Evolutionary conservation across 331 rosid species (phyloP).

Genomic region (Acacia concinna): DNA sequence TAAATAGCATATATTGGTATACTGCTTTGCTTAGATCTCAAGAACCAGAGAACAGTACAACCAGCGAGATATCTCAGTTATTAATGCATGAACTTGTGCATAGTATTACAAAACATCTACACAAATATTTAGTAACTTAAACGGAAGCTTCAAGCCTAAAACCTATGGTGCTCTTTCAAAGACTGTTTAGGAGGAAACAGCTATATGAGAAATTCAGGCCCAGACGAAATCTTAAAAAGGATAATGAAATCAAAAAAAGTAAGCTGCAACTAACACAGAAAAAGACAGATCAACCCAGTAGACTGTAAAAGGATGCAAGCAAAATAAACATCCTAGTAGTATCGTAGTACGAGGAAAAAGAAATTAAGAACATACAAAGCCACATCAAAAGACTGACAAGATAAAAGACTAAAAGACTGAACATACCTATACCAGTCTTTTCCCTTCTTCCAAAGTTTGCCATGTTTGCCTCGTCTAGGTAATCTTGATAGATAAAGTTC

Average conservation of each 20-base stretch:
- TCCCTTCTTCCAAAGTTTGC: slow-evolving; percentile 87
- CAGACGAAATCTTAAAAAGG: not conserved
- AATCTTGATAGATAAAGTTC: slow-evolving; percentile 82
- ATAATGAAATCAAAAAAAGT: not conserved
- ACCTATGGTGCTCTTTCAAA: slow-evolving; percentile 8
- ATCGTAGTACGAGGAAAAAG: not conserved
- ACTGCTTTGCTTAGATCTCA: not conserved
- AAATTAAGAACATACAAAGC: slow-evolving; percentile 5
- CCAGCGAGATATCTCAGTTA: not conserved
- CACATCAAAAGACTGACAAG: slow-evolving; percentile 7
- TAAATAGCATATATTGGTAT: not conserved
- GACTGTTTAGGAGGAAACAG: not conserved
- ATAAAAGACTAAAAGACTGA: slow-evolving; percentile 25
- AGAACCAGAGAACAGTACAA: not conserved
- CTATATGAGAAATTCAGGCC: not conserved
- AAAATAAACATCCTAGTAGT: slow-evolving; percentile 17
- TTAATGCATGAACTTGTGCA: not conserved
- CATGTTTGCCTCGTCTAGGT: slow-evolving; percentile 62
- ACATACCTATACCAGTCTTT: slow-evolving; percentile 98
- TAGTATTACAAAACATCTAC: not conserved
- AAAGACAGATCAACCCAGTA: slow-evolving; percentile 26
- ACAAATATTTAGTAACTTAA: not conserved
- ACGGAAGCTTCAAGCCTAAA: slow-evolving; percentile 11
- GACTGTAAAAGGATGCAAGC: not conserved
- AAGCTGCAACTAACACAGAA: slow-evolving; percentile 9